Evolutionary conservation across 2,329 filamentous ascomycete genomes (phyloP).

Genomic region (Daldinia eschscholtzii): DNA sequence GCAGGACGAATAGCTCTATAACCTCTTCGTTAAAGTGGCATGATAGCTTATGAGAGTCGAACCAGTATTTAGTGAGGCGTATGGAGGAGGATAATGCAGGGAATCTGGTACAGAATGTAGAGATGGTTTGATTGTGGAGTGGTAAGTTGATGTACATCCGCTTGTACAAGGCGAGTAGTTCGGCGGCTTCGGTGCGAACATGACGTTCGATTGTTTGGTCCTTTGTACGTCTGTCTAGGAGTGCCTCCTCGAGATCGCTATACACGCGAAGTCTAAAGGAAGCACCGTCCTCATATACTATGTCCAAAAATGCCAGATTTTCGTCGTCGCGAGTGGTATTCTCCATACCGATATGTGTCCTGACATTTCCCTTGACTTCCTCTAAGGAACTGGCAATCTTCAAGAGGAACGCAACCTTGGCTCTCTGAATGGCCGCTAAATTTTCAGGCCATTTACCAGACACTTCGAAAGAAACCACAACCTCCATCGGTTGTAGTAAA

Average conservation of each 20-base stretch:
- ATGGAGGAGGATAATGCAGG: constrained; percentile 85
- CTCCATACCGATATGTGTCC: constrained; percentile 82
- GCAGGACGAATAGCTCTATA: constrained; percentile 84
- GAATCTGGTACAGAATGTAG: constrained; percentile 83
- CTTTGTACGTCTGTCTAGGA: constrained; percentile 83
- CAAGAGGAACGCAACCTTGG: constrained; percentile 90
- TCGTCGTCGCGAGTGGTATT: constrained; percentile 75
- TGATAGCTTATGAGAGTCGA: constrained; percentile 82
- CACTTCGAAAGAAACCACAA: constrained; percentile 91
- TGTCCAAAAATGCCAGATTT: constrained; percentile 86
- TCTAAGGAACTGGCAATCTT: constrained; percentile 79
- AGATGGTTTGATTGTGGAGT: constrained; percentile 83
- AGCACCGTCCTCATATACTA: constrained; percentile 78
- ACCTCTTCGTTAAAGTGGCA: constrained; percentile 83
- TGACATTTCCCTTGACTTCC: constrained; percentile 69
- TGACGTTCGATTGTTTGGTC: constrained; percentile 76
- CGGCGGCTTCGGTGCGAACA: constrained; percentile 75
- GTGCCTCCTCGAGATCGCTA: constrained; percentile 84
- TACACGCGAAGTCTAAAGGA: constrained; percentile 89
- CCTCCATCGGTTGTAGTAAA: constrained; percentile 72
- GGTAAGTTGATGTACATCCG: constrained; percentile 79
- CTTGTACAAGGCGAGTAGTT: constrained; percentile 77
- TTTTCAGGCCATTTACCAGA: constrained; percentile 96
- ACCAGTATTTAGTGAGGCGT: constrained; percentile 90
- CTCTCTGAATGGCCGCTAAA: constrained; percentile 88